These are phyloP conservation scores for Dichotomocladium elegans DNA, from an alignment of 371 early-diverging fungal species.

Conservation along the genomic window DNA sequence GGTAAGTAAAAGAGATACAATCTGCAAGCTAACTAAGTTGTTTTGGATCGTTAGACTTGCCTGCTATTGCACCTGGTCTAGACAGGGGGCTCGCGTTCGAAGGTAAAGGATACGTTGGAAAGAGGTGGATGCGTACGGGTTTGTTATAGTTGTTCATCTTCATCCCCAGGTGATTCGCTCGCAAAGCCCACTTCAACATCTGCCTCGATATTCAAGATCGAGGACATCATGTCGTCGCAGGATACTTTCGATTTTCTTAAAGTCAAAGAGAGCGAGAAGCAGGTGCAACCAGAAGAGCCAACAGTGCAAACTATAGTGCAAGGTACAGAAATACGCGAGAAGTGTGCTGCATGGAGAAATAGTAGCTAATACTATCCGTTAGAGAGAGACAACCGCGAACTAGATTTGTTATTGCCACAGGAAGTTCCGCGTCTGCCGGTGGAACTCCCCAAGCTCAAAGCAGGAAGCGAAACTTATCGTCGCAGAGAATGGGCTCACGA, in stretches of 20 bases:
- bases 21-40: too few species aligned
- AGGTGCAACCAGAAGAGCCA: background rate
- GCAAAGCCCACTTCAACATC: conserved; percentile 4
- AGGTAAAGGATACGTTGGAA: conserved; percentile 13
- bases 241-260: conserved; percentile 40
- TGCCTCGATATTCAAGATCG: conserved; percentile 46
- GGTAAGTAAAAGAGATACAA: too few species aligned
- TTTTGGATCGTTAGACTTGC: too few species aligned
- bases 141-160: background rate
- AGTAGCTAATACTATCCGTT: too few species aligned
- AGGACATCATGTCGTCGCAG: conserved; percentile 53
- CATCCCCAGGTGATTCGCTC: too few species aligned
- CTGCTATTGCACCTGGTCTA: conserved; percentile 62
- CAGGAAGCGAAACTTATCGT: conserved; percentile 26
- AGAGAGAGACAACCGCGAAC: conserved; percentile 25
- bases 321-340: too few species aligned
- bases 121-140: background rate
- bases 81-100: conserved; percentile 55
- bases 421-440: conserved; percentile 7
- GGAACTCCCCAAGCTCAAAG: conserved; percentile 19
- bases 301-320: background rate
- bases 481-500: conserved; percentile 91
- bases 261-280: conserved; percentile 20
- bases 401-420: conserved; percentile 36
- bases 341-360: too few species aligned